These are phyloP conservation scores for Favolaschia claudopus DNA, from an alignment of 768 basidiomycete species.

Conservation along the genomic window DNA sequence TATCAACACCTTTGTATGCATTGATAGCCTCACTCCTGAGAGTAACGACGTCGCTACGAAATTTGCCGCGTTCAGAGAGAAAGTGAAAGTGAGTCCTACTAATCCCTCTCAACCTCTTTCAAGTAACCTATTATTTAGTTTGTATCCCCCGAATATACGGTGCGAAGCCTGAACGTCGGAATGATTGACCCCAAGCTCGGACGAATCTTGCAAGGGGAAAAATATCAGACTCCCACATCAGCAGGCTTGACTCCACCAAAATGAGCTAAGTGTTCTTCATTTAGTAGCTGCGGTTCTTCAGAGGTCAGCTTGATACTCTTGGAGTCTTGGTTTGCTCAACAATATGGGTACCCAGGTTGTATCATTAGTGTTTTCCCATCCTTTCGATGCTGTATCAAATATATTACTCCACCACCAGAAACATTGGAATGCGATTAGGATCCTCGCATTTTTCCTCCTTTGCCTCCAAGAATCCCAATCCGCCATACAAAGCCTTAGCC, in stretches of 20 bases:
- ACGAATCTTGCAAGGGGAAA: constrained; percentile 16
- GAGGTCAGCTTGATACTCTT: too few relatives aligned
- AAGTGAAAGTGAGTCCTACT: constrained; percentile 11
- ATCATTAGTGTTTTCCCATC: neutral
- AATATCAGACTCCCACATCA: neutral
- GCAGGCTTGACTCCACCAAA: too few relatives aligned
- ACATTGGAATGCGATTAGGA: constrained; percentile 15
- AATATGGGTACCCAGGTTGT: neutral
- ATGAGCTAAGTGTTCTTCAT: neutral
- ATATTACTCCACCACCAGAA: constrained; percentile 10
- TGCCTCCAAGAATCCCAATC: constrained; percentile 27
- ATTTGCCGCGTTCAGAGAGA: constrained; percentile 1
- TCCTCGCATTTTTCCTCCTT: constrained; percentile 9
- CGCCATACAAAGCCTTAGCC: constrained; percentile 29
- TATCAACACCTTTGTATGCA: constrained; percentile 18
- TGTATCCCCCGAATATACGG: constrained; percentile 20
- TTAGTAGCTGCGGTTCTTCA: too few relatives aligned
- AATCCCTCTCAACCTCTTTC: neutral
- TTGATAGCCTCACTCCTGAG: constrained; percentile 16
- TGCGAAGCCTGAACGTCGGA: constrained; percentile 14
- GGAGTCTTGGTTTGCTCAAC: neutral
- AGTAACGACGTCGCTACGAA: neutral
- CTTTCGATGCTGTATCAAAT: neutral
- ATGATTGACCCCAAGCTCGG: constrained; percentile 24
- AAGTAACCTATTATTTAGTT: constrained; percentile 2